Evolutionary conservation across 2,329 filamentous ascomycete species (phyloP).

Genomic region (Xylogone sp.): DNA sequence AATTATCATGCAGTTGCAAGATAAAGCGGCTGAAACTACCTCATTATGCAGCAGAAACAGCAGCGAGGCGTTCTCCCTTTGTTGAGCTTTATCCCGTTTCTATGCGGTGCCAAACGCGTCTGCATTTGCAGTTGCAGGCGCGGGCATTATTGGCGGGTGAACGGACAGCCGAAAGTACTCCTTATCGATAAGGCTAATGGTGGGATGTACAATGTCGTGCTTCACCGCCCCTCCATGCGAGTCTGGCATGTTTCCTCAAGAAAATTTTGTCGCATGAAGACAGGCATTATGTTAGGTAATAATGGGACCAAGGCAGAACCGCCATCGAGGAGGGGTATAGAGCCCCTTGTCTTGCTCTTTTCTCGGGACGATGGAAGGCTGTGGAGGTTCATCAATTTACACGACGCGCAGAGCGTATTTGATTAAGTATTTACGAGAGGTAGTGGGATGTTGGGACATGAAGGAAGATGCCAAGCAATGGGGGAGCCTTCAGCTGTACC

Average conservation of each 20-base stretch:
- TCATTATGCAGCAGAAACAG: no score
- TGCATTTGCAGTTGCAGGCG: no score
- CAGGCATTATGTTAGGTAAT: background rate
- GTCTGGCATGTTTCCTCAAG: no score
- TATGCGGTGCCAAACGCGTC: background rate
- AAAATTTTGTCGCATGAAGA: background rate
- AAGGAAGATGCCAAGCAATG: background rate
- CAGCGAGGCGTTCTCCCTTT: no score
- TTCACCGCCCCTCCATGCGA: background rate
- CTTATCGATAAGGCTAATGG: background rate
- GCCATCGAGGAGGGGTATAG: no score
- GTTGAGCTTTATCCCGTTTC: background rate
- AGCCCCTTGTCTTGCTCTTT: no score
- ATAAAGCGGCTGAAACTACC: no score
- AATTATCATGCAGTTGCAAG: no score
- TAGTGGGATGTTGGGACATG: background rate
- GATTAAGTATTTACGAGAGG: background rate
- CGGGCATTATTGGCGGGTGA: background rate
- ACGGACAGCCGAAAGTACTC: background rate
- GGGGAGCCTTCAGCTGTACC: background rate
- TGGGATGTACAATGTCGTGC: background rate
- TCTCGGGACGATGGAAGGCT: no score
- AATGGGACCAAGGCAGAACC: no score
- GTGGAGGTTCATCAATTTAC: no score
- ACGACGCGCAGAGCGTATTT: background rate